These are phyloP conservation scores for Vitis hybrid DNA, from an alignment of 177 flowering plant species.

Conservation along the genomic window DNA sequence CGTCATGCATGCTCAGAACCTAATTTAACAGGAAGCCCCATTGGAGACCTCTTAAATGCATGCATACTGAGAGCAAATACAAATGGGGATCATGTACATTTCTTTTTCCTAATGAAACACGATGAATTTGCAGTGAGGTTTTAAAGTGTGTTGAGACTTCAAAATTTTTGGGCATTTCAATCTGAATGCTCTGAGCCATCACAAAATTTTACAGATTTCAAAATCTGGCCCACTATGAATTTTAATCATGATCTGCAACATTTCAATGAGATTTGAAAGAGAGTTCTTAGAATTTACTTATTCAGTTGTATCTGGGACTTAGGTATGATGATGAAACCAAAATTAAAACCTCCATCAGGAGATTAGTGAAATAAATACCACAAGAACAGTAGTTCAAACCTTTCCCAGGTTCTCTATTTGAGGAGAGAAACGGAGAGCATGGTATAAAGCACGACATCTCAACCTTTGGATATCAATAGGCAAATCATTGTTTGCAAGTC, in stretches of 20 bases:
- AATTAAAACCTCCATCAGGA: background rate
- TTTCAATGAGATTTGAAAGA: no score
- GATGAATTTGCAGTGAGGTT: background rate
- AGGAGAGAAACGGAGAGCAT: conserved; percentile 81
- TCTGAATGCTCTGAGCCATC: no score
- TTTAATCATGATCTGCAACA: no score
- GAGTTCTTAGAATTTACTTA: no score
- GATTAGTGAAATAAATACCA: background rate
- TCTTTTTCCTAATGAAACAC: background rate
- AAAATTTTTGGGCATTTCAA: background rate
- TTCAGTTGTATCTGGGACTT: background rate
- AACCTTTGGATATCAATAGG: conserved; percentile 92
- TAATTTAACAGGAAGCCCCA: conserved; percentile 72
- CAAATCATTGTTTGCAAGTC: conserved; percentile 88
- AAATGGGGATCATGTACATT: conserved; percentile 2
- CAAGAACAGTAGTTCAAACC: conserved; percentile 45
- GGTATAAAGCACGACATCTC: conserved; percentile 88
- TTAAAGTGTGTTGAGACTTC: background rate
- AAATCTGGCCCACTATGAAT: no score
- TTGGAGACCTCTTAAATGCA: conserved; percentile 68
- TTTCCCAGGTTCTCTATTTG: conserved; percentile 83
- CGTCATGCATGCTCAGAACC: conserved; percentile 83
- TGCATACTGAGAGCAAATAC: conserved; percentile 13
- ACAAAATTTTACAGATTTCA: no score
- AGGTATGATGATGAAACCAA: background rate